A percentile compares a stretch with the other conserved stretches of the same genome.
Conservation (phyloP, 1,139 yeast genomes). For the Hyphopichia khmerensis region DNA sequence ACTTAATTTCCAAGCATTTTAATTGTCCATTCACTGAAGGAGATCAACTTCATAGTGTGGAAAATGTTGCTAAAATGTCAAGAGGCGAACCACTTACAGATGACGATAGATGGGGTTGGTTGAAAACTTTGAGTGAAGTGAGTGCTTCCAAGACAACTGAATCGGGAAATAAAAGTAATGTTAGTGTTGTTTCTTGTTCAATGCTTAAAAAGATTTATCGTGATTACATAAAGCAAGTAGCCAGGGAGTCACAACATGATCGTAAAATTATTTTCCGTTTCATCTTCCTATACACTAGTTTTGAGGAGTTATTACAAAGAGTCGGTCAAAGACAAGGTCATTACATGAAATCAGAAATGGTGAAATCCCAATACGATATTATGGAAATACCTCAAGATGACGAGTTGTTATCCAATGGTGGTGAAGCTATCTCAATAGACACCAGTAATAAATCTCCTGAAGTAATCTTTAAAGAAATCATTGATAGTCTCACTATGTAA, state of each 20-base stretch:
- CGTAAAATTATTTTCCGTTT: slow-evolving; percentile 50
- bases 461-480: slow-evolving; percentile 22
- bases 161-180: slow-evolving; percentile 20
- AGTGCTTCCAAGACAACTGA: slow-evolving; percentile 37
- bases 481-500: background rate
- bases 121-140: slow-evolving; percentile 46
- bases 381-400: slow-evolving; percentile 65
- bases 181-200: slow-evolving; percentile 75
- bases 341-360: slow-evolving; percentile 85
- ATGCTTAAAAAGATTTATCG: slow-evolving; percentile 76
- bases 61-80: slow-evolving; percentile 80
- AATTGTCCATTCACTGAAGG: slow-evolving; percentile 75
- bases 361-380: slow-evolving; percentile 69
- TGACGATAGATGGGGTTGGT: slow-evolving; percentile 93
- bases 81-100: slow-evolving; percentile 77
- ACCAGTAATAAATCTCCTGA: slow-evolving; percentile 41
- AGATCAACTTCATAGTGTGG: slow-evolving; percentile 72
- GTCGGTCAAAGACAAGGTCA: slow-evolving; percentile 67
- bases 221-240: slow-evolving; percentile 43
- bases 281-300: slow-evolving; percentile 65
- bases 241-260: slow-evolving; percentile 13
- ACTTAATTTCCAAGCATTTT: slow-evolving; percentile 42
- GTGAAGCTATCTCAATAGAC: slow-evolving; percentile 36
- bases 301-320: slow-evolving; percentile 59
- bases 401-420: slow-evolving; percentile 39